These are phyloP conservation scores for Stereum hirsutum DNA, from an alignment of 1,284 basidiomycete species.

Conservation along the genomic window DNA sequence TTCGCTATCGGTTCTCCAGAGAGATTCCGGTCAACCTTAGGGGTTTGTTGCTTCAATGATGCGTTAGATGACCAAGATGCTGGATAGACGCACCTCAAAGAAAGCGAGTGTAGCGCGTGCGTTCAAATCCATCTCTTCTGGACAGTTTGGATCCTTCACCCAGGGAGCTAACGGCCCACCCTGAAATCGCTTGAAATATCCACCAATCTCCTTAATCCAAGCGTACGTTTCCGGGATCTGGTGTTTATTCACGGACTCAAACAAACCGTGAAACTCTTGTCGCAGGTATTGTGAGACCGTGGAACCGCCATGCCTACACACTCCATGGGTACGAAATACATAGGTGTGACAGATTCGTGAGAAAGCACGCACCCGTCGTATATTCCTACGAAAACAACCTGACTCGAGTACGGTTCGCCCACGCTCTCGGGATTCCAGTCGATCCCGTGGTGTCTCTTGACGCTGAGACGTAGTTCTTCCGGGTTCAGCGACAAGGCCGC, in stretches of 20 bases:
- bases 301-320: constrained; percentile 20
- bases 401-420: constrained; percentile 53
- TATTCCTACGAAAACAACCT: constrained; percentile 80
- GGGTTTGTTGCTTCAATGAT: constrained; percentile 5
- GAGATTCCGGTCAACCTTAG: constrained; percentile 52
- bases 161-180: constrained; percentile 73
- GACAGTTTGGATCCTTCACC: constrained; percentile 29
- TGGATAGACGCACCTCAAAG: constrained; percentile 50
- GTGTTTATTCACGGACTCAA: constrained; percentile 65
- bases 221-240: constrained; percentile 67
- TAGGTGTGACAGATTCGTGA: not conserved
- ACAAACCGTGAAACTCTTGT: constrained; percentile 70
- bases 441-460: constrained; percentile 51
- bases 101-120: constrained; percentile 82
- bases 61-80: constrained; percentile 1
- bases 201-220: constrained; percentile 72
- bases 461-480: constrained; percentile 56
- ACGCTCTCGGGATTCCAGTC: constrained; percentile 66
- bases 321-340: constrained; percentile 4
- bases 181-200: constrained; percentile 83
- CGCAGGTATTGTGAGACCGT: constrained; percentile 43
- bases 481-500: constrained; percentile 67
- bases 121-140: constrained; percentile 61
- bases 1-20: constrained; percentile 53
- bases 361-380: constrained; percentile 66